These are phyloP conservation scores for Hanseniaspora thailandica DNA, from an alignment of 805 yeast genomes.

Conservation along the genomic window DNA sequence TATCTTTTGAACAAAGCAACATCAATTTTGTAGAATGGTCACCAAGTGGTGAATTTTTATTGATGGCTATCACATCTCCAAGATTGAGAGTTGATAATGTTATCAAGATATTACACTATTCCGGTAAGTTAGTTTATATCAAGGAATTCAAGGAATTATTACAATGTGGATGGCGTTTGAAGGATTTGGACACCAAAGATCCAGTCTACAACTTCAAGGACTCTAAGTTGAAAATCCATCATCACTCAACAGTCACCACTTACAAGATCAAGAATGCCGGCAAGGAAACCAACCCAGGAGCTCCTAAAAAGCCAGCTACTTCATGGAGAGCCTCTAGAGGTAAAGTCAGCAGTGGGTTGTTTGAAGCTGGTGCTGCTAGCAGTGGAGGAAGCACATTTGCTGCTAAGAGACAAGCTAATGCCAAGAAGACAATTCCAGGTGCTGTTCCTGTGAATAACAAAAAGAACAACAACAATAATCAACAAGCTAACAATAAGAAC, in stretches of 20 bases:
- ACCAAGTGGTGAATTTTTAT: slow-evolving; percentile 85
- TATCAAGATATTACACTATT: slow-evolving; percentile 82
- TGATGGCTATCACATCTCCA: slow-evolving; percentile 96
- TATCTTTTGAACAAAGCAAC: slow-evolving; percentile 81
- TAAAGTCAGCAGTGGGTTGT: slow-evolving; percentile 58
- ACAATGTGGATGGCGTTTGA: slow-evolving; percentile 63
- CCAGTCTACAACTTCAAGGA: slow-evolving; percentile 34
- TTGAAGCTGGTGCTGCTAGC: slow-evolving; percentile 95
- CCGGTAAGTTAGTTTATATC: slow-evolving; percentile 67
- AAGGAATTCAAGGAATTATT: slow-evolving; percentile 73
- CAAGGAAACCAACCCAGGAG: slow-evolving; percentile 2
- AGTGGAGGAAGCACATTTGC: slow-evolving; percentile 29
- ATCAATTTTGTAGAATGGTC: slow-evolving; percentile 97
- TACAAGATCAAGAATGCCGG: slow-evolving; percentile 32
- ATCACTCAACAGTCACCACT: slow-evolving; percentile 56
- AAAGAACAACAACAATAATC: no score
- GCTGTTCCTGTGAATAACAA: slow-evolving; percentile 37
- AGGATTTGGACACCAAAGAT: slow-evolving; percentile 29
- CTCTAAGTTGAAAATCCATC: slow-evolving; percentile 43
- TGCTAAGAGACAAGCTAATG: slow-evolving; percentile 24
- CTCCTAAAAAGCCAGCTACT: slow-evolving; percentile 10
- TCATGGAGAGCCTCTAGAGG: slow-evolving; percentile 19
- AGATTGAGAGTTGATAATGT: slow-evolving; percentile 95
- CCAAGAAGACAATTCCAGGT: slow-evolving; percentile 17
- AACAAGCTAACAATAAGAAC: no score